Conservation (phyloP, 305 asterid species). For the Coffea humblotiana region DNA sequence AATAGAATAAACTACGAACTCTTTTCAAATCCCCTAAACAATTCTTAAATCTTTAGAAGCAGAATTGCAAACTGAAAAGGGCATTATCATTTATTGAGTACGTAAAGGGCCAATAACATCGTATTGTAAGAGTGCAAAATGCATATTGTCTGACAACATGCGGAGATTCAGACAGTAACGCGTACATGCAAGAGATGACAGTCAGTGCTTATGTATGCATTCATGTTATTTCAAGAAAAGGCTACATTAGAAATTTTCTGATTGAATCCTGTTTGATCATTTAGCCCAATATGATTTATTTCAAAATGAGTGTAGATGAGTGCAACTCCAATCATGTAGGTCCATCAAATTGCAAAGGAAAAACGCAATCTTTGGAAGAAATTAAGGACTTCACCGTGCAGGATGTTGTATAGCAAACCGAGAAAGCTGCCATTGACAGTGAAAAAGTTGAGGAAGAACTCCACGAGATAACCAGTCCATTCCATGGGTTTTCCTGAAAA, state of each 20-base stretch:
- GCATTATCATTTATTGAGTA: neutral
- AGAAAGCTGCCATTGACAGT: conserved; percentile 66
- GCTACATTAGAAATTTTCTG: neutral
- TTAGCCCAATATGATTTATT: neutral
- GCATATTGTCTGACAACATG: neutral
- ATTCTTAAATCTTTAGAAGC: neutral
- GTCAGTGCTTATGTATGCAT: neutral
- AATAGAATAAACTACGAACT: neutral
- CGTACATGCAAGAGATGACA: neutral
- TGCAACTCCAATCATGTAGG: neutral
- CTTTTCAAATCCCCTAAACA: neutral
- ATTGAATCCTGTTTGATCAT: neutral
- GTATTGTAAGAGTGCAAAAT: neutral
- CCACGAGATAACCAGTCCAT: conserved; percentile 65
- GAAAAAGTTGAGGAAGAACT: conserved; percentile 72
- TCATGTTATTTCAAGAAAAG: neutral
- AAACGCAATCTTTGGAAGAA: neutral
- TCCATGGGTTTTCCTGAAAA: conserved; percentile 78
- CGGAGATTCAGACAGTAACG: neutral
- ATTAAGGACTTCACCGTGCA: conserved; percentile 47
- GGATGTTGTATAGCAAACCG: conserved; percentile 45
- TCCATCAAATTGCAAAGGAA: neutral
- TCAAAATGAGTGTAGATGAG: neutral
- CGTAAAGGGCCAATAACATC: neutral
- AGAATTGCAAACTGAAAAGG: neutral